These are phyloP conservation scores for Corymbia citriodora DNA, from an alignment of 441 rosid genomes.

Conservation along the genomic window DNA sequence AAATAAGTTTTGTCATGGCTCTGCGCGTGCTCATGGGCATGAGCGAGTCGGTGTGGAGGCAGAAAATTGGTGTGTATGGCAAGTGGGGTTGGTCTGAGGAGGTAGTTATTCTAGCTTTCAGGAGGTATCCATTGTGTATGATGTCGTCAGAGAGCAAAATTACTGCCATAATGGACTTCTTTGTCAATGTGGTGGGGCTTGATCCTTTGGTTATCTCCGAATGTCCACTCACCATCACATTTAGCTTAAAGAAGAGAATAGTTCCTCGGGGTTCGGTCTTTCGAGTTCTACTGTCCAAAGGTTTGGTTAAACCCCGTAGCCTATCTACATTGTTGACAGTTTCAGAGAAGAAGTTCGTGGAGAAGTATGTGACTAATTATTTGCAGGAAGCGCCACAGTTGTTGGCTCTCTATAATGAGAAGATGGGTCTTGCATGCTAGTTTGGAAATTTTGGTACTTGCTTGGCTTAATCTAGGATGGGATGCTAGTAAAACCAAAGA, in stretches of 20 bases:
- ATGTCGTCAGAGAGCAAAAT: slow-evolving; percentile 51
- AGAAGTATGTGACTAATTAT: slow-evolving; percentile 36
- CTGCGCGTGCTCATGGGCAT: slow-evolving; percentile 40
- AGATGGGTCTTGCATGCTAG: background rate
- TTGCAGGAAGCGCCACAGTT: slow-evolving; percentile 35
- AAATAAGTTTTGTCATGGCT: slow-evolving; percentile 38
- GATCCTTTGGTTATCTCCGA: slow-evolving; percentile 15
- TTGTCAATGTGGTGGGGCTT: slow-evolving; percentile 24
- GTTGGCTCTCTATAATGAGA: slow-evolving; percentile 29
- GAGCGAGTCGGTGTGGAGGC: slow-evolving; percentile 38
- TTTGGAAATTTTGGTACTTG: background rate
- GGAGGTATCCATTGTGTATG: slow-evolving; percentile 50
- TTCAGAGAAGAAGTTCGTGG: slow-evolving; percentile 29
- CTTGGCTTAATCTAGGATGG: background rate
- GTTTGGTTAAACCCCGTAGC: slow-evolving; percentile 38
- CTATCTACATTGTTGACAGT: slow-evolving; percentile 28
- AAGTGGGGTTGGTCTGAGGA: slow-evolving; percentile 67
- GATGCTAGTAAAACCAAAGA: background rate
- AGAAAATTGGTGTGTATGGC: slow-evolving; percentile 42
- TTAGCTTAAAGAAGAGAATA: slow-evolving; percentile 49
- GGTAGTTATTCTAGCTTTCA: slow-evolving; percentile 42
- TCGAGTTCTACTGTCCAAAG: slow-evolving; percentile 26
- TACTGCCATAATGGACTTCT: slow-evolving; percentile 35
- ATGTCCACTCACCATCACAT: slow-evolving; percentile 30
- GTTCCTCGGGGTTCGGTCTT: slow-evolving; percentile 52